Conservation (phyloP, 2,329 filamentous ascomycete species). For the Ophiostoma ulmi region DNA sequence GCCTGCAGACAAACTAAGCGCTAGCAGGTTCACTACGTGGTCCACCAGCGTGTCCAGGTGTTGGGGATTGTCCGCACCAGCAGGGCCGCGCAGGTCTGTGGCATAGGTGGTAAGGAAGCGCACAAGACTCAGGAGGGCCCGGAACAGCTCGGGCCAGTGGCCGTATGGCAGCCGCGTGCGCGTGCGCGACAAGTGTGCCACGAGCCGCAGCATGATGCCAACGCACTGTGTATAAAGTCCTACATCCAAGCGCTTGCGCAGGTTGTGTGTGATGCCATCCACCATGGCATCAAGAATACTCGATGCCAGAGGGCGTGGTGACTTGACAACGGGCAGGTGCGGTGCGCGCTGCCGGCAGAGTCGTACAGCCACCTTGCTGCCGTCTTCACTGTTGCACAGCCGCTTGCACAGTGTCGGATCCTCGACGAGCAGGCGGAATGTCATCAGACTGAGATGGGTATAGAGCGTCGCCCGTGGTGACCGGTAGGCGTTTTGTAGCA, state of each 20-base stretch:
- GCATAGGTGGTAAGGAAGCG: slow-evolving; percentile 87
- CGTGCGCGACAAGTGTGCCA: slow-evolving; percentile 78
- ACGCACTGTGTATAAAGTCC: slow-evolving; percentile 77
- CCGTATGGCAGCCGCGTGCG: slow-evolving; percentile 73
- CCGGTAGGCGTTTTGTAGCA: slow-evolving; percentile 87
- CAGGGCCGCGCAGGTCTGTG: slow-evolving; percentile 57
- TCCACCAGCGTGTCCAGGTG: slow-evolving; percentile 71
- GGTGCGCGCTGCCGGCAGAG: slow-evolving; percentile 87
- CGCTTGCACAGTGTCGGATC: slow-evolving; percentile 76
- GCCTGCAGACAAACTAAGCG: slow-evolving; percentile 76
- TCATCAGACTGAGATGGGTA: slow-evolving; percentile 77
- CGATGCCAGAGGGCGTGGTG: slow-evolving; percentile 68
- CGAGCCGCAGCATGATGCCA: slow-evolving; percentile 73
- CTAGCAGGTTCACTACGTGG: slow-evolving; percentile 74
- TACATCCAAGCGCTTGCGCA: slow-evolving; percentile 77
- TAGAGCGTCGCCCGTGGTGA: slow-evolving; percentile 75
- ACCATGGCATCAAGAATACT: slow-evolving; percentile 80
- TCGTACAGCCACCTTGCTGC: slow-evolving; percentile 57
- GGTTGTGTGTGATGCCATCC: slow-evolving; percentile 90
- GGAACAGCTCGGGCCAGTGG: slow-evolving; percentile 95
- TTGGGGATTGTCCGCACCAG: slow-evolving; percentile 41
- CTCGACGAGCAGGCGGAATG: slow-evolving; percentile 80
- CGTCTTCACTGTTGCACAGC: slow-evolving; percentile 53
- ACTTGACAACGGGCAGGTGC: slow-evolving; percentile 68
- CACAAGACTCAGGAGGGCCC: slow-evolving; percentile 78